These are phyloP conservation scores for Theobroma cacao DNA, from an alignment of 345 rosid genomes.

Conservation along the genomic window DNA sequence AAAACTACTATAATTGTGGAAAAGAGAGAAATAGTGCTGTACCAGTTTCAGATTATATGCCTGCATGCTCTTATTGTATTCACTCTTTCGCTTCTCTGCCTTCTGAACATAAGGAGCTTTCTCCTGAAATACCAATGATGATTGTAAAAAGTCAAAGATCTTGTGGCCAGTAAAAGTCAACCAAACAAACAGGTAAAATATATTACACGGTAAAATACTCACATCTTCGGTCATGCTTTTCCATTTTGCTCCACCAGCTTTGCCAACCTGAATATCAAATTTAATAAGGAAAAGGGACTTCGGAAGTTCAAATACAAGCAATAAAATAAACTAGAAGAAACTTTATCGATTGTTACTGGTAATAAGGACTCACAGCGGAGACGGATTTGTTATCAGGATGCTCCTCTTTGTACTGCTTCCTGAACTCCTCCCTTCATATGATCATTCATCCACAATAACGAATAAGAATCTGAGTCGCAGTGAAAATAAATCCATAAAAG, in stretches of 20 bases:
- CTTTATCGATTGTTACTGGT: background rate
- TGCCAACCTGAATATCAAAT: conserved; percentile 54
- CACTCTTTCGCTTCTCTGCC: conserved; percentile 64
- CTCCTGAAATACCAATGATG: conserved; percentile 34
- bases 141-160: background rate
- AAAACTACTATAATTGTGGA: too few species aligned
- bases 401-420: conserved; percentile 56
- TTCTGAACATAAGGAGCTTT: conserved; percentile 56
- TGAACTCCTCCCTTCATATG: conserved; percentile 63
- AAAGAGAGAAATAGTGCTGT: background rate
- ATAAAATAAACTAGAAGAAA: background rate
- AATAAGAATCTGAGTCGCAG: background rate
- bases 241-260: conserved; percentile 84
- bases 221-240: conserved; percentile 63
- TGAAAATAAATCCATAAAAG: background rate
- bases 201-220: conserved; percentile 23
- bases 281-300: background rate
- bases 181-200: background rate
- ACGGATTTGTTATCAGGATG: conserved; percentile 87
- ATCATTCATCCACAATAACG: conserved; percentile 34
- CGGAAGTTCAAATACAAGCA: background rate
- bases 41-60: conserved; percentile 71
- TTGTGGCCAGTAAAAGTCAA: background rate
- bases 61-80: conserved; percentile 55
- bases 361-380: conserved; percentile 30